Evolutionary conservation across 495 filamentous ascomycete species (phyloP).

Genomic region (Thermochaetoides thermophila): DNA sequence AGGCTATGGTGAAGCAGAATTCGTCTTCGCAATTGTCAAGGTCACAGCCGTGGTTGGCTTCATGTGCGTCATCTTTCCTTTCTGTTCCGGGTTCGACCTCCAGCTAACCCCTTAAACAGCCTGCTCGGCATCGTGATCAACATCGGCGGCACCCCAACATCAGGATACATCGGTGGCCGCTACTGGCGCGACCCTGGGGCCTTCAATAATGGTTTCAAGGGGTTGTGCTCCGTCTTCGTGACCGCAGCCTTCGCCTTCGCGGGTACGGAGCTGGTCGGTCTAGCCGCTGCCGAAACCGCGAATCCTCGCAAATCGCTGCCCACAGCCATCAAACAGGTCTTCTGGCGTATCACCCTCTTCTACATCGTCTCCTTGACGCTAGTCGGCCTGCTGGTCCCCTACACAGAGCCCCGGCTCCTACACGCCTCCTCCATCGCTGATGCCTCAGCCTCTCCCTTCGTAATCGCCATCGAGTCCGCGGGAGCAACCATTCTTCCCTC

Average conservation of each 20-base stretch:
- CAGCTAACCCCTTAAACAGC: constrained; percentile 20
- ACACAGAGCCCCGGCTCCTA: constrained; percentile 46
- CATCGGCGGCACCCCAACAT: constrained; percentile 59
- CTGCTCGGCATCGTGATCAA: constrained; percentile 70
- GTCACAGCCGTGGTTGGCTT: constrained; percentile 75
- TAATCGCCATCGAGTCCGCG: constrained; percentile 71
- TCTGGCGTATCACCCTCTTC: constrained; percentile 87
- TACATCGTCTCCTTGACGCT: constrained; percentile 65
- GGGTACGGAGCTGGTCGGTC: constrained; percentile 82
- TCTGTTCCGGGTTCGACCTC: neutral
- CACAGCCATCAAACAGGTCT: constrained; percentile 83
- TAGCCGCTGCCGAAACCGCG: constrained; percentile 77
- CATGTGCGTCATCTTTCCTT: constrained; percentile 44
- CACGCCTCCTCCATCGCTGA: constrained; percentile 38
- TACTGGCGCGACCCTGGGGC: constrained; percentile 78
- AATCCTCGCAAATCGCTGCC: constrained; percentile 81
- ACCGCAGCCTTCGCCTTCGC: constrained; percentile 86
- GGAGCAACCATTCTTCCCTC: constrained; percentile 61
- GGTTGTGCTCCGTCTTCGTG: constrained; percentile 83
- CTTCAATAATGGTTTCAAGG: constrained; percentile 88
- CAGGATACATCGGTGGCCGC: constrained; percentile 68
- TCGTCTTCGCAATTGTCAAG: constrained; percentile 77
- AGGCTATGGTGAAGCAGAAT: constrained; percentile 86
- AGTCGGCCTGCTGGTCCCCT: constrained; percentile 63
- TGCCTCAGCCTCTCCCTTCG: constrained; percentile 70